Percentiles rank a stretch among this genome's conserved stretches.
phyloP scores from a whole-genome alignment of 31 red algal species.

The Asparagopsis taxiformis region DNA sequence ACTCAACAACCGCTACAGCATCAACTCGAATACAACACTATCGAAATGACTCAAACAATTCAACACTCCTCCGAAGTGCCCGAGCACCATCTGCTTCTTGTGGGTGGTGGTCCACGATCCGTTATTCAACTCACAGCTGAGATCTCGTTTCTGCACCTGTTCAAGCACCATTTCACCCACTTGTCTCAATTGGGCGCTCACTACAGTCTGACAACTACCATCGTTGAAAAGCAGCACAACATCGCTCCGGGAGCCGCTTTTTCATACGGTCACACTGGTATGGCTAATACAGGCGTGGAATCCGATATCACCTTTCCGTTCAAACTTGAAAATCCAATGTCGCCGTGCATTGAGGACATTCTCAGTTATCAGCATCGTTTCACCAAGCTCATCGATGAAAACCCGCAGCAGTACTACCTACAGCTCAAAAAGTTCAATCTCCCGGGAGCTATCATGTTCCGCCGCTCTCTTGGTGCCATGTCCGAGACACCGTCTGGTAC shows the following conservation, averaged over 20 bases:
- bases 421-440: not conserved
- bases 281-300: not conserved
- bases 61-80: no score
- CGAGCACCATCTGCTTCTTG: not conserved
- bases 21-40: no score
- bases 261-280: not conserved
- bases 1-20: no score
- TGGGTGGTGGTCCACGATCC: not conserved
- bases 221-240: constrained; percentile 2
- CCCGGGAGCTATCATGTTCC: constrained; percentile 12
- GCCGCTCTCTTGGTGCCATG: constrained; percentile 4
- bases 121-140: not conserved
- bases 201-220: not conserved
- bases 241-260: not conserved
- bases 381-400: not conserved
- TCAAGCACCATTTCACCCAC: not conserved
- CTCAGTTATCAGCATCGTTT: not conserved
- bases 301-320: not conserved
- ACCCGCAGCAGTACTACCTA: not conserved
- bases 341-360: not conserved
- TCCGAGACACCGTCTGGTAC: not conserved
- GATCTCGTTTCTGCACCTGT: not conserved
- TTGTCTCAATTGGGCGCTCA: not conserved
- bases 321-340: not conserved
- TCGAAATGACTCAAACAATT: no score